Conservation (phyloP, 2,329 filamentous ascomycete species). For the Colletotrichum liaoningense region DNA sequence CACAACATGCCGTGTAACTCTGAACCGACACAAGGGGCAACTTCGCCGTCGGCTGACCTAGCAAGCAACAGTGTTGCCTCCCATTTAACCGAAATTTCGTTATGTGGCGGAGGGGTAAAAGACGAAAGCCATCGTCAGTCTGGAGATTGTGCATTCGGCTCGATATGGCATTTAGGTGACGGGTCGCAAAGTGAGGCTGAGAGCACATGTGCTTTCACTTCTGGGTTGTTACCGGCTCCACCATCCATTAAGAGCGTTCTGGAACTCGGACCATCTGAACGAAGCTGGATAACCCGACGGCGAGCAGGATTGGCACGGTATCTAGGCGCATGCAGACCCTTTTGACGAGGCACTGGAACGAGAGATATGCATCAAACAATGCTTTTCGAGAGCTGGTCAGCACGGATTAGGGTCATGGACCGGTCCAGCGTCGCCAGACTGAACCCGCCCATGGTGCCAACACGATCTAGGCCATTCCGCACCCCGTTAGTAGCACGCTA, state of each 20-base stretch:
- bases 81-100: conserved; percentile 7
- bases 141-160: conserved; percentile 30
- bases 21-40: neutral
- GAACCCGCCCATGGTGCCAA: neutral
- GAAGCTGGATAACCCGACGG: conserved; percentile 4
- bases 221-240: conserved; percentile 20
- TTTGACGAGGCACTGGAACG: conserved; percentile 8
- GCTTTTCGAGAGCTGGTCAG: neutral
- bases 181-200: conserved; percentile 19
- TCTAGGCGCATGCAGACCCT: neutral
- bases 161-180: conserved; percentile 24
- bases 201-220: conserved; percentile 7
- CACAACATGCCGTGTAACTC: conserved; percentile 23
- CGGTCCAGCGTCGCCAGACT: neutral
- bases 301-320: neutral
- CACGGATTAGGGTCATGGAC: conserved; percentile 13
- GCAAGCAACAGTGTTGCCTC: neutral
- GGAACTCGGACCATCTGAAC: conserved; percentile 26
- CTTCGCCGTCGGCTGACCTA: neutral
- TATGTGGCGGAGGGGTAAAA: conserved; percentile 12
- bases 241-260: conserved; percentile 31
- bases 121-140: conserved; percentile 20
- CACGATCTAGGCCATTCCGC: neutral
- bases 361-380: neutral
- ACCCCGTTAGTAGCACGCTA: neutral